Evolutionary conservation across 2,329 filamentous ascomycete genomes (phyloP).

Genomic region (Rutstroemia sp.): DNA sequence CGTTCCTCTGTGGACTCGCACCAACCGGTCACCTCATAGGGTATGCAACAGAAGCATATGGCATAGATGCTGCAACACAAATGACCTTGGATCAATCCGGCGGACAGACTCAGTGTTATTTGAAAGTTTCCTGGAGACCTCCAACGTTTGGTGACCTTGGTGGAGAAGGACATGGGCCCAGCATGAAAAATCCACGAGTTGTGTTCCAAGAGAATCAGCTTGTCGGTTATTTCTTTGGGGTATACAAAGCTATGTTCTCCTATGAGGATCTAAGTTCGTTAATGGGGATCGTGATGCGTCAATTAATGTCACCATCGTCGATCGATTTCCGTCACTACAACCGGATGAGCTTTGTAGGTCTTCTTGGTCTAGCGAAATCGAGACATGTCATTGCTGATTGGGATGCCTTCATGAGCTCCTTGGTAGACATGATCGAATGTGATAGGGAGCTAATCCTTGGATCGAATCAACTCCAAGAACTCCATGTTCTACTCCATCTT

Average conservation of each 20-base stretch:
- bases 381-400: background rate
- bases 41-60: background rate
- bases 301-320: background rate
- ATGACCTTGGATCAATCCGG: background rate
- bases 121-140: background rate
- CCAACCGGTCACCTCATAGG: background rate
- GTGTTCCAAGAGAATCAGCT: background rate
- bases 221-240: background rate
- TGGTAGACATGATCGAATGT: background rate
- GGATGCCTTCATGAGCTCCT: background rate
- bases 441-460: background rate
- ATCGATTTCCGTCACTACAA: background rate
- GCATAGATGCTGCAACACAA: background rate
- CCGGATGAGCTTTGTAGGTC: background rate
- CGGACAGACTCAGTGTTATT: background rate
- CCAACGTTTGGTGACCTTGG: background rate
- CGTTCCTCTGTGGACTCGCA: constrained; percentile 8
- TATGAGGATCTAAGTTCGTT: background rate
- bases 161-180: background rate
- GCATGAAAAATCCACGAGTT: background rate
- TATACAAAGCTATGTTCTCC: background rate
- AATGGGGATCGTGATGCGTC: background rate
- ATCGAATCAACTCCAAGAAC: background rate
- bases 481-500: background rate
- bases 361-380: background rate